Base-by-base conservation (phyloP, 2,329 filamentous ascomycete species). In the Alternaria ethzedia region DNA sequence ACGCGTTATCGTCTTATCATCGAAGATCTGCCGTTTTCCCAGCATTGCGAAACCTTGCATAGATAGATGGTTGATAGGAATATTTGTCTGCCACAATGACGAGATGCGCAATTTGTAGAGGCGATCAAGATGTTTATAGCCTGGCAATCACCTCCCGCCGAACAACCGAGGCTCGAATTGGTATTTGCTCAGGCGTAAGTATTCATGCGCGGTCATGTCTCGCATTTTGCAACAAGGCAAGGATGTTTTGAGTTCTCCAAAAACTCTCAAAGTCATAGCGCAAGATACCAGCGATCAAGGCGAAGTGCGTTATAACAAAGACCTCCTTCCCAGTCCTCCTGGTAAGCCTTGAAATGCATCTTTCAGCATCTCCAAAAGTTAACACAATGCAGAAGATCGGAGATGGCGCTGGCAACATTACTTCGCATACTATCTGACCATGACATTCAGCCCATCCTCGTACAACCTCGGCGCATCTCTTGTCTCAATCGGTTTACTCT, bases 331-430 rank as follows among this genome's bases (percentile, higher is more conserved):
- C n/a, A 71, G 67, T 56, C 69, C 69, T 43, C 63, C 47, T 36
- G 64, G 66, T 67, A 30, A 44, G 32, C 13, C 13, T 9, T 23
- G 30, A 20, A 56, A 44, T 44, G 13, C 52, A 7, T 23, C 15
- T 10, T 43, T 13, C 12, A 17, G 20, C 23, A 32, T 28, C 17
- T 17, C 12, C 44, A 44, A 15, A 10, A 43, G 54, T 55, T 58
- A 32, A 63, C 5, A 36, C 4, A 3, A 13, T 28, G 36, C 28
- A 71, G 69, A 23, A 54, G 69, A 71, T 44, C 58, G 69, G 26
- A 57, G 54, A 56, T 71, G 69, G 69, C 49, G 51, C 63, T 71
- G 69, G 69, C 60, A 68, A n/a, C 67, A 71, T 50, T 71, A 71
- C 46, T 71, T 71, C 15, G 64, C 65, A 12, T 71, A 70, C 60